Percentiles rank a stretch among this genome's conserved stretches.
Evolutionary conservation across 164 flowering plant species (phyloP).

Genomic region (Chimonanthus salicifolius): DNA sequence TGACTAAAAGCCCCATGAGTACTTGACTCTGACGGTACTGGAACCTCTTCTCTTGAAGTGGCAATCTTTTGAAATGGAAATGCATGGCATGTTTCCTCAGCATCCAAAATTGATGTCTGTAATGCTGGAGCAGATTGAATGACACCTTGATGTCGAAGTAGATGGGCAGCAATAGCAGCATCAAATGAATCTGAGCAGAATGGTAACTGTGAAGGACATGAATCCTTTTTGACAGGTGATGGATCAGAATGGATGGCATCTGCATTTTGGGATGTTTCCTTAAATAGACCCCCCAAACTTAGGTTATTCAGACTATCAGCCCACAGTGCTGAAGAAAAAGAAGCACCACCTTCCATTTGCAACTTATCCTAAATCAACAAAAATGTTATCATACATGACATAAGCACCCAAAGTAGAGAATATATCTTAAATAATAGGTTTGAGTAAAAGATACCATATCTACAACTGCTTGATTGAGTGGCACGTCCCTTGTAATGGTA

Average conservation of each 20-base stretch:
- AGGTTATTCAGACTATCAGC: conserved; percentile 84
- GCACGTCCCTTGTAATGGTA: background rate
- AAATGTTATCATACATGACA: background rate
- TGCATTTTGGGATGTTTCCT: conserved; percentile 36
- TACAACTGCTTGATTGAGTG: conserved; percentile 7
- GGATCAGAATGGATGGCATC: conserved; percentile 20
- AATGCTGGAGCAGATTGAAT: conserved; percentile 26
- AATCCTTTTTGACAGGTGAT: conserved; percentile 29
- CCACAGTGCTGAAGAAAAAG: conserved; percentile 66
- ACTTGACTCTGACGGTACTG: conserved; percentile 15
- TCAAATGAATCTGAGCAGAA: conserved; percentile 90
- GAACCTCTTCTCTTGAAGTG: conserved; percentile 13
- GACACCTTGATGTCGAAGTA: conserved; percentile 40
- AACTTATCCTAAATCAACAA: conserved; percentile 34
- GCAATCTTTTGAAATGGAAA: conserved; percentile 58
- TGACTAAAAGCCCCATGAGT: conserved; percentile 21
- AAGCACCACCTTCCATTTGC: conserved; percentile 23
- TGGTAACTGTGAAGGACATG: conserved; percentile 47
- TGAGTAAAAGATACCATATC: conserved; percentile 5
- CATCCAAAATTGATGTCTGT: conserved; percentile 78
- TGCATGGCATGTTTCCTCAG: conserved; percentile 94
- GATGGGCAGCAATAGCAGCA: conserved; percentile 94
- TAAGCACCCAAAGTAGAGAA: background rate
- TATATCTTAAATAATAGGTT: background rate
- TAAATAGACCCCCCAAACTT: conserved; percentile 68